Conservation (phyloP, 140 eudicot genomes). For the Erigeron philadelphicus region DNA sequence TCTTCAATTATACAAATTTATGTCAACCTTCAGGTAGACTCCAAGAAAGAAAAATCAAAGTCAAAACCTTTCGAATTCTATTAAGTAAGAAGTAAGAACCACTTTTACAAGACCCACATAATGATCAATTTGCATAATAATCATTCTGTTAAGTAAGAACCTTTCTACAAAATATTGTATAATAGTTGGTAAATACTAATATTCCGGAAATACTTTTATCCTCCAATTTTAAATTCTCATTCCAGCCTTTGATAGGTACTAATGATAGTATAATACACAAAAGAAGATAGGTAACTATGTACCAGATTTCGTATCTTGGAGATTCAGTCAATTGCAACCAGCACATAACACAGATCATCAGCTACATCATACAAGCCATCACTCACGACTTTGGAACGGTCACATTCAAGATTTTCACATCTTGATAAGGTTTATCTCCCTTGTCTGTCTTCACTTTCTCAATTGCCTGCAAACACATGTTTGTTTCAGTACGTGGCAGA, state of each 20-base stretch:
- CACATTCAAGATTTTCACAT: conserved; percentile 82
- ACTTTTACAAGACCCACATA: neutral
- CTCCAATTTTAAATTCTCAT: neutral
- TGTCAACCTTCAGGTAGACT: neutral
- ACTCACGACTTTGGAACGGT: conserved; percentile 74
- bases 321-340: conserved; percentile 2
- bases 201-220: neutral
- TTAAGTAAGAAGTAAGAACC: neutral
- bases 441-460: conserved; percentile 95
- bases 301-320: conserved; percentile 21
- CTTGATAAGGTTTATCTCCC: conserved; percentile 86
- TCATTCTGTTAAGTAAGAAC: no score
- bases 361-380: conserved; percentile 10
- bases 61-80: neutral
- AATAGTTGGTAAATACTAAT: neutral
- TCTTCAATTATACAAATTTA: neutral
- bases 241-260: neutral
- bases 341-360: conserved; percentile 9
- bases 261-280: neutral
- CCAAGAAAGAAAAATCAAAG: neutral
- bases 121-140: neutral
- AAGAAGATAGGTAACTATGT: neutral
- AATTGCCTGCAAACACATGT: conserved; percentile 50
- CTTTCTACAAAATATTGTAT: neutral
- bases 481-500: conserved; percentile 1